phyloP scores from a whole-genome alignment of 345 rosid species.

The Erucastrum elatum region DNA sequence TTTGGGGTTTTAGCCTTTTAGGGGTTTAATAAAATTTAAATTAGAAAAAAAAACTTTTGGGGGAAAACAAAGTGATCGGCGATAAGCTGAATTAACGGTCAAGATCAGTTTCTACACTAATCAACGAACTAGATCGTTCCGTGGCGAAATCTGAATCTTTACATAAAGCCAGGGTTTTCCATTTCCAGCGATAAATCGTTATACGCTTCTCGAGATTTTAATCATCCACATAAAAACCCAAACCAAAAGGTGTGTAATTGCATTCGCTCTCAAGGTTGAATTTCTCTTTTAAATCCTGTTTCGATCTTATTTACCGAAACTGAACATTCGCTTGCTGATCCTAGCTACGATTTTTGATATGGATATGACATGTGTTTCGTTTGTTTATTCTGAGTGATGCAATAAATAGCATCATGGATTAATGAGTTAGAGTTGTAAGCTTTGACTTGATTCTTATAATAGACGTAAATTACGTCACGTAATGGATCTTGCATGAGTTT shows the following conservation, averaged over 20 bases:
- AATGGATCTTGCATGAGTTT: constrained; percentile 13
- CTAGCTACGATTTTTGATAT: neutral
- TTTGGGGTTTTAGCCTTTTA: constrained; percentile 6
- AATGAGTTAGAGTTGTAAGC: constrained; percentile 1
- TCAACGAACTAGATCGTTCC: constrained; percentile 21
- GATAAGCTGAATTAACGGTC: constrained; percentile 29
- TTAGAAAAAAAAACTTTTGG: neutral
- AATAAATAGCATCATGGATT: too few relatives aligned
- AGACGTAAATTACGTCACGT: too few relatives aligned
- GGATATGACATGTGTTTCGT: constrained; percentile 2
- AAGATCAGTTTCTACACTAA: neutral
- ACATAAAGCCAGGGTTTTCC: constrained; percentile 9
- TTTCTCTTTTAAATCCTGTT: neutral
- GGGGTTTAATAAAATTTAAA: neutral
- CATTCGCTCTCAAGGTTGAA: neutral
- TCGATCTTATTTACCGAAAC: constrained; percentile 1
- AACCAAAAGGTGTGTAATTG: neutral
- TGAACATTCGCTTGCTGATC: neutral
- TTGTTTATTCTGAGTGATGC: constrained; percentile 15
- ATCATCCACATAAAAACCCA: constrained; percentile 6
- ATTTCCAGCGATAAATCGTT: neutral
- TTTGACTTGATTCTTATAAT: constrained; percentile 20
- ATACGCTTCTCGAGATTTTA: neutral
- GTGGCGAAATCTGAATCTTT: neutral
- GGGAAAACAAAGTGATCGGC: neutral